Base-by-base conservation (phyloP, 1,284 basidiomycete species). In the Anthracocystis walkeri region DNA sequence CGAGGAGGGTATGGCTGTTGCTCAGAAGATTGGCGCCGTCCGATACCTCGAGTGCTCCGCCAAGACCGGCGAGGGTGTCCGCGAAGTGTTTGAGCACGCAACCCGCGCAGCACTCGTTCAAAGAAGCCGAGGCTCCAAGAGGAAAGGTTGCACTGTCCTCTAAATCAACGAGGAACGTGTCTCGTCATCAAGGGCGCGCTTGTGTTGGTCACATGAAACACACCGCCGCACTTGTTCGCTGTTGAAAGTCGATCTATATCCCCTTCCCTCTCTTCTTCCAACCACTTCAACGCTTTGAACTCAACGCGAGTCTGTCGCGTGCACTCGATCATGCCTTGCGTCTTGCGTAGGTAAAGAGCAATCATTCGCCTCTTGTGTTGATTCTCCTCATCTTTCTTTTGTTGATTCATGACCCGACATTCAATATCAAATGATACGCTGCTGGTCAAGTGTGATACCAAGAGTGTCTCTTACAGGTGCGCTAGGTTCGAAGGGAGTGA, bases 11-110 rank as follows among this genome's bases (percentile, higher is more conserved):
- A 90, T 91, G 88, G 92, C 92, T 4, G 92, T 94, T 52, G 91
- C 92, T 7, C 91, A 92, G 87, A 93, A 93, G 89, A 95, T 96
- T 81, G 91, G 91, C 33, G 94, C 94, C 8, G 91, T 90, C 86
- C 90, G 91, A 82, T 96, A 95, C 86, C 90, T 94, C 64, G 94
- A 96, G 86, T 95, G 94, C 87, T 93, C 92, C 64, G 93, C 93
- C 85, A 93, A 92, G 89, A 90, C 91, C 16, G 93, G 94, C 66
- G 91, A 93, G 86, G 94, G 94, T 76, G 94, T 96, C 55, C 90
- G 92, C 77, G 94, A 95, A 86, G 93, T 95, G 44, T 95, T 96
- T 89, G 92, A 95, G 86, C 91, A 91, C 76, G 93, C 93, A 45
- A 94, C 93, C 58, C 90, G 92, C 77, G 90, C 91, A 57, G 93